Base-by-base conservation (phyloP, 2,329 filamentous ascomycete species). In the Phyllosticta citrichinensis region DNA sequence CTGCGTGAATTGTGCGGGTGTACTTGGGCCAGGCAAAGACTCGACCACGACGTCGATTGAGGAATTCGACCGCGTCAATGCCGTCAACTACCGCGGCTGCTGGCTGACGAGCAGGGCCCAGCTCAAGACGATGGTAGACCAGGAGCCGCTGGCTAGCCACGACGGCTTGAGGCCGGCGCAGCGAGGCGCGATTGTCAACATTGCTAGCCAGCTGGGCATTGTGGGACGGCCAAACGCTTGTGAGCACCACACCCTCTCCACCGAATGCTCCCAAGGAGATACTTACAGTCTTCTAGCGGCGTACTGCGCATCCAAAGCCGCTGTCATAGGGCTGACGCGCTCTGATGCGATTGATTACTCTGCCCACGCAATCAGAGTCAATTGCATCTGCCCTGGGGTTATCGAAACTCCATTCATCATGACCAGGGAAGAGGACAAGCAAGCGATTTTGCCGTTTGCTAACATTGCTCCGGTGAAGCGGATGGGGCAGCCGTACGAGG, bases 281-380 rank as follows among this genome's bases (percentile, higher is more conserved):
- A 12, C 53, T 58, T 4, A 60, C 40, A 12, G 62, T 40, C 56
- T 52, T 14, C 35, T 54, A 81, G 81, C 81, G 10, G 76, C 80
- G 1, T 85, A 84, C 63, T 83, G 80, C 59, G 80, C 78, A 0
- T 83, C 81, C 3, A 86, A 85, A 63, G 78, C 81, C 14, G 83
- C 82, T 0, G 77, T 85, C 1, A 79, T 85, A 56, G 80, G 79
- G 22, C 77, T 85, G 77, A 85, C 83, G 0, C 73, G 78, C 5
- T 74, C 79, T 0, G 82, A 83, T 64, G 81, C 80, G 1, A 82
- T 83, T 20, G 79, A 85, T 64, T 83, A 84, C 65, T 79, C 81
- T 2, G 65, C 67, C 4, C 62, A 69, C 53, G 62, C 58, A 1
- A 83, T 86, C 58, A 76, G 83, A 56, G 79, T 86, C 64, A 86